Evolutionary conservation across 2,329 filamentous ascomycete genomes (phyloP).

Genomic region (Colletotrichum sp.): DNA sequence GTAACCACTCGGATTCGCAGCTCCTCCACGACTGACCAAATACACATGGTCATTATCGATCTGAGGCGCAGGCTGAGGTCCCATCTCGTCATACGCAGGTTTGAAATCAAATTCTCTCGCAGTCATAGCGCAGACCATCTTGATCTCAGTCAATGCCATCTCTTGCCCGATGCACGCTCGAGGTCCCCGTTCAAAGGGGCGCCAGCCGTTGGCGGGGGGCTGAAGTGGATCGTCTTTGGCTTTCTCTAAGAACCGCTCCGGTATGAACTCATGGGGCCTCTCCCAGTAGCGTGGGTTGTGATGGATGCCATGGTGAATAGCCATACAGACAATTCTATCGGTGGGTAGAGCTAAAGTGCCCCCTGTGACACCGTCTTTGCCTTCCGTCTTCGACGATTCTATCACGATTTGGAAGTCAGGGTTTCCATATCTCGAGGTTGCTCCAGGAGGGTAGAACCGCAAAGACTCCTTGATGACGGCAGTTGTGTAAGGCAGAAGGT

Average conservation of each 20-base stretch:
- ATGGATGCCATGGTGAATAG: conserved; percentile 34
- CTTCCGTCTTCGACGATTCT: neutral
- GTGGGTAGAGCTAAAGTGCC: conserved; percentile 37
- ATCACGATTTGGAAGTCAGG: conserved; percentile 37
- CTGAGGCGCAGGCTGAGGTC: conserved; percentile 10
- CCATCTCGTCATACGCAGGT: conserved; percentile 38
- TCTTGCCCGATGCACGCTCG: conserved; percentile 63
- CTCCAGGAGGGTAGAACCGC: conserved; percentile 56
- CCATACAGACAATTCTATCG: conserved; percentile 34
- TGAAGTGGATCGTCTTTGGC: conserved; percentile 33
- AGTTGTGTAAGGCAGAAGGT: conserved; percentile 23
- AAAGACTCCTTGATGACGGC: conserved; percentile 62
- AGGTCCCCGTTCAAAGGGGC: conserved; percentile 58
- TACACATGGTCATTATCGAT: neutral
- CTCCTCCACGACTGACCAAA: neutral
- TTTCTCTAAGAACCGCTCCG: conserved; percentile 44
- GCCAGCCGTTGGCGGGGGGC: conserved; percentile 49
- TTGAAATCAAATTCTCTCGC: conserved; percentile 55
- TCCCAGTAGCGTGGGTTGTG: conserved; percentile 44
- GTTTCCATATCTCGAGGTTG: conserved; percentile 38
- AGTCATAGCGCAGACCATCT: conserved; percentile 53
- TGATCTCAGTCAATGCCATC: conserved; percentile 57
- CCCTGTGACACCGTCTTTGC: no score
- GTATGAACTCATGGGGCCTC: conserved; percentile 41
- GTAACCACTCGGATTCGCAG: neutral